Percentiles rank a stretch among this genome's conserved stretches.
phyloP scores from a whole-genome alignment of 2,329 filamentous ascomycete genomes.

The Alternaria brassicicola region DNA sequence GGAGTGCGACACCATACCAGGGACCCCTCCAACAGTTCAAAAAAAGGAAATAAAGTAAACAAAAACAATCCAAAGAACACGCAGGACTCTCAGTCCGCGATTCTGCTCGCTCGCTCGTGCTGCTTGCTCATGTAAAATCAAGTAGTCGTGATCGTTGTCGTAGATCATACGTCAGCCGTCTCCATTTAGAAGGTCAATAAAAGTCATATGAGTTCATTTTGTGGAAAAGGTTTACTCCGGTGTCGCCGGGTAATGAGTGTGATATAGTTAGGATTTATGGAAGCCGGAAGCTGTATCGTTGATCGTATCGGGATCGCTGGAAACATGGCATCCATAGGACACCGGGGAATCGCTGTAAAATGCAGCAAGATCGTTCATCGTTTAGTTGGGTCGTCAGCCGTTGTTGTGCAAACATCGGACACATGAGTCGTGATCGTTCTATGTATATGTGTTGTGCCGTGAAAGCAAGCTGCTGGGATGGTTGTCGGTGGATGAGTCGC shows the following conservation, averaged over 20 bases:
- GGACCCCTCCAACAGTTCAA: constrained; percentile 10
- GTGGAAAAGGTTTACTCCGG: constrained; percentile 17
- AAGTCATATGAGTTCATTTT: constrained; percentile 28
- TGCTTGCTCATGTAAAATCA: constrained; percentile 8
- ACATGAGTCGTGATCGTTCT: constrained; percentile 42
- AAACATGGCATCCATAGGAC: constrained; percentile 42
- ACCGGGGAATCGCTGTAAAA: constrained; percentile 48
- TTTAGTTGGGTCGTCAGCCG: constrained; percentile 46
- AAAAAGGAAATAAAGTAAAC: constrained; percentile 9
- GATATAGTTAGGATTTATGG: constrained; percentile 36
- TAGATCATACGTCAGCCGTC: constrained; percentile 38
- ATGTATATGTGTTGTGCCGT: constrained; percentile 38
- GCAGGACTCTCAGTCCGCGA: constrained; percentile 7
- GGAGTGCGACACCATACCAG: constrained; percentile 13
- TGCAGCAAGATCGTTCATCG: constrained; percentile 39
- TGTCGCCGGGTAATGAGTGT: constrained; percentile 34
- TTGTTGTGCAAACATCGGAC: constrained; percentile 39
- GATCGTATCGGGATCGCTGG: constrained; percentile 28
- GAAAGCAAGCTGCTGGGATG: constrained; percentile 31
- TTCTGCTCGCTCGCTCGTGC: constrained; percentile 14
- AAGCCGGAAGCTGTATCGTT: constrained; percentile 20
- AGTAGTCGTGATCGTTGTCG: constrained; percentile 25
- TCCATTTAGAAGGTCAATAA: constrained; percentile 29
- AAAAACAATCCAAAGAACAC: constrained; percentile 18
- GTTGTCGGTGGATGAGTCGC: constrained; percentile 35